Evolutionary conservation across 768 basidiomycete species (phyloP).

Genomic region (Clitopilus passeckerianus): DNA sequence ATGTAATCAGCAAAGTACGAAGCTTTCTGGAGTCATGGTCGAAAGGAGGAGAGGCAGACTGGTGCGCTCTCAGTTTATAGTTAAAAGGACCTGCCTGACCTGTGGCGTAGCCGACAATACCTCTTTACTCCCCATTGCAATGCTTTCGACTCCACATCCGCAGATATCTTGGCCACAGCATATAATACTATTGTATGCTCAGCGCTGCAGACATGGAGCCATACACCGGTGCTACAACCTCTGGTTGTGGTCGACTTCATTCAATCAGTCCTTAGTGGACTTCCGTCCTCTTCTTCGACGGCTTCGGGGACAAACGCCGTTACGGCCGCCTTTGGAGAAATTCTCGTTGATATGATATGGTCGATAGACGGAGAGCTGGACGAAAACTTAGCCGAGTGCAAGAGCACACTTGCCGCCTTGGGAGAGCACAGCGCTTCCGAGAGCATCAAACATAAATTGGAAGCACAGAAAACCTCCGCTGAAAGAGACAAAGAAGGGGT

Average conservation of each 20-base stretch:
- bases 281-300: slow-evolving; percentile 70
- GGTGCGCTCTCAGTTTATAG: slow-evolving; percentile 34
- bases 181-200: slow-evolving; percentile 68
- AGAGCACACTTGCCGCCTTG: slow-evolving; percentile 26
- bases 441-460: slow-evolving; percentile 23
- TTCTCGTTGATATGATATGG: slow-evolving; percentile 80
- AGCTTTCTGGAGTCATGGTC: slow-evolving; percentile 49
- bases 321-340: slow-evolving; percentile 52
- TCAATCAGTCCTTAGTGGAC: slow-evolving; percentile 48
- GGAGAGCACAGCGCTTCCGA: not conserved
- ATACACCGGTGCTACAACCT: slow-evolving; percentile 40
- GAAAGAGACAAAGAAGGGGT: slow-evolving; percentile 65
- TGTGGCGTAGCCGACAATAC: slow-evolving; percentile 49
- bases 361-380: slow-evolving; percentile 74
- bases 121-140: slow-evolving; percentile 58
- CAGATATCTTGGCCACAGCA: slow-evolving; percentile 56
- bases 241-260: slow-evolving; percentile 58
- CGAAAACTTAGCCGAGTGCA: slow-evolving; percentile 57
- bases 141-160: slow-evolving; percentile 43
- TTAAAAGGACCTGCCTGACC: slow-evolving; percentile 7
- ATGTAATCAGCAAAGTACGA: slow-evolving; percentile 51
- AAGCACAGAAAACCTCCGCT: slow-evolving; percentile 43
- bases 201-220: slow-evolving; percentile 51
- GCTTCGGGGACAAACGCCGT: slow-evolving; percentile 44
- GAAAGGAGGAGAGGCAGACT: slow-evolving; percentile 56